Evolutionary conservation across 202 grass and related monocot genomes (phyloP).

Genomic region (Digitaria exilis): DNA sequence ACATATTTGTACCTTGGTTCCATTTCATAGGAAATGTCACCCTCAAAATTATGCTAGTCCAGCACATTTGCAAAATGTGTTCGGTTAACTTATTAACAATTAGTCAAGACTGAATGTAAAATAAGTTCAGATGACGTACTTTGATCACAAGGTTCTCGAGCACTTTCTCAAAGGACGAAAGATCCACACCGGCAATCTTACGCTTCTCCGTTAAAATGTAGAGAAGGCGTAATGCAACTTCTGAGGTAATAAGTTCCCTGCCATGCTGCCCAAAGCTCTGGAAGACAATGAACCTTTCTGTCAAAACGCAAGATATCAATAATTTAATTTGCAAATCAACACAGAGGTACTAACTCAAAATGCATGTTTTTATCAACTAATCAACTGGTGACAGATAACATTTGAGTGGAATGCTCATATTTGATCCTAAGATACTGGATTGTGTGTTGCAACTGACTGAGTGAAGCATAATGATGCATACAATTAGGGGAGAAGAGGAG

Average conservation of each 20-base stretch:
- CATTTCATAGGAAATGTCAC: neutral
- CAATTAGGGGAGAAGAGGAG: neutral
- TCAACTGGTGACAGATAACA: neutral
- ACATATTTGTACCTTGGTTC: neutral
- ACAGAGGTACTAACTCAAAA: neutral
- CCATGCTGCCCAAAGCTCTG: slow-evolving; percentile 99
- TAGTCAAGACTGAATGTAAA: neutral
- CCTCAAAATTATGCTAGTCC: neutral
- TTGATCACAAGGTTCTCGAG: slow-evolving; percentile 93
- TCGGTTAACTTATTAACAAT: neutral
- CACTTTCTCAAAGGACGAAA: slow-evolving; percentile 63
- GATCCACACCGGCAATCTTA: slow-evolving; percentile 60
- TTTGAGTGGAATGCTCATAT: neutral
- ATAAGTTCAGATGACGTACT: slow-evolving; percentile 47
- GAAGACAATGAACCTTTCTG: slow-evolving; percentile 97
- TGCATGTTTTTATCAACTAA: no score
- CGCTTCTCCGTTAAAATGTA: slow-evolving; percentile 78
- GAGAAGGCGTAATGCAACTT: slow-evolving; percentile 82
- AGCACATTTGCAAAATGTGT: neutral
- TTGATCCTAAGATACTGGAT: neutral
- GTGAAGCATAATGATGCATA: neutral
- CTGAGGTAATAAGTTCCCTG: slow-evolving; percentile 97
- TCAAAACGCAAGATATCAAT: slow-evolving; percentile 79
- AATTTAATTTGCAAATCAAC: slow-evolving; percentile 30
- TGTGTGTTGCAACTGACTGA: neutral